Conservation (phyloP, 495 filamentous ascomycete genomes). For the Durotheca rogersii region DNA sequence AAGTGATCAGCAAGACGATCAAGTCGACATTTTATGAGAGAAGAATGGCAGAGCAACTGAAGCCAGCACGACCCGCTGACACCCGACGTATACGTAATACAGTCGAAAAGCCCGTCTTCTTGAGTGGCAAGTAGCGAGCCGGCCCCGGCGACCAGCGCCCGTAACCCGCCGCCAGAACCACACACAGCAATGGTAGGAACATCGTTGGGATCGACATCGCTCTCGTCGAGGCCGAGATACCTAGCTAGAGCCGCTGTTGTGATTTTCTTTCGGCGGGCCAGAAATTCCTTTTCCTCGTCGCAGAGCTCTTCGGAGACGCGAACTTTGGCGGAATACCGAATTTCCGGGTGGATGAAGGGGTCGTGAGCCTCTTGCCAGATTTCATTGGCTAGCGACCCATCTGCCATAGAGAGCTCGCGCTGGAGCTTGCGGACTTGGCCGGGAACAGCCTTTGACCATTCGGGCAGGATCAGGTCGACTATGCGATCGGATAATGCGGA, state of each 20-base stretch:
- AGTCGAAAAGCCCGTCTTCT: slow-evolving; percentile 87
- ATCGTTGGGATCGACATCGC: slow-evolving; percentile 87
- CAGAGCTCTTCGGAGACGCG: slow-evolving; percentile 83
- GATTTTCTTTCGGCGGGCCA: slow-evolving; percentile 61
- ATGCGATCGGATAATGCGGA: slow-evolving; percentile 63
- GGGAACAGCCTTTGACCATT: slow-evolving; percentile 78
- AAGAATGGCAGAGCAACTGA: slow-evolving; percentile 86
- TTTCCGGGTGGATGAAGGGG: slow-evolving; percentile 79
- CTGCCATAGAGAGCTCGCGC: slow-evolving; percentile 78
- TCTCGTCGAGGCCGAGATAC: slow-evolving; percentile 74
- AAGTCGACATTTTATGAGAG: slow-evolving; percentile 64
- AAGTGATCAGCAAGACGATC: slow-evolving; percentile 74
- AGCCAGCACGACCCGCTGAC: slow-evolving; percentile 97
- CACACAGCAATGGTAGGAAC: slow-evolving; percentile 90
- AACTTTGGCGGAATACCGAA: slow-evolving; percentile 73
- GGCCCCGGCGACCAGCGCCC: slow-evolving; percentile 85
- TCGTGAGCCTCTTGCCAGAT: slow-evolving; percentile 92
- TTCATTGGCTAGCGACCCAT: slow-evolving; percentile 83
- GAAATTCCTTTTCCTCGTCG: slow-evolving; percentile 73
- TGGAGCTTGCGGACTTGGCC: slow-evolving; percentile 81
- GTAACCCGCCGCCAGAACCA: slow-evolving; percentile 86
- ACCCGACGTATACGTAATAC: slow-evolving; percentile 89
- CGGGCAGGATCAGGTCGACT: slow-evolving; percentile 69
- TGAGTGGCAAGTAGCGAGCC: slow-evolving; percentile 78
- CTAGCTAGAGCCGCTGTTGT: slow-evolving; percentile 70